Evolutionary conservation across 2,329 filamentous ascomycete species (phyloP), one percentile per base, ranked within the genome.

Genomic region (Plectosphaerella sp.): DNA sequence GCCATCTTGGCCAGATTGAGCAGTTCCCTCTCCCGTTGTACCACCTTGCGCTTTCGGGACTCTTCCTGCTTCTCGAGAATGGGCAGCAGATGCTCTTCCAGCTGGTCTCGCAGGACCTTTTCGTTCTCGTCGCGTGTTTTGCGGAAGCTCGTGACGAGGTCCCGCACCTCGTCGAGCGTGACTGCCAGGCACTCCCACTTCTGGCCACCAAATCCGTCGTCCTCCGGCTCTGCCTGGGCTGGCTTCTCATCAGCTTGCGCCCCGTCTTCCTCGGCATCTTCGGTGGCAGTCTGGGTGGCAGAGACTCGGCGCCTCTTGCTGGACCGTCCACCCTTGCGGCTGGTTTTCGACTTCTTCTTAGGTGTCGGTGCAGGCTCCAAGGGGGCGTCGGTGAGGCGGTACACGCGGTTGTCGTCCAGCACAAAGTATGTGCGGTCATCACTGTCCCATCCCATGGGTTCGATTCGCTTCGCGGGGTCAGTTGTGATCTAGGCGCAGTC

Each of bases 111-210:
- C 14, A 99, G 69, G 7, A 86, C 74, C 67, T 91, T 93, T 69
- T 97, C 93, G 61, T 97, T 93, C 5, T 84, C 78, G 65, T 97
- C 90, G 52, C 86, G 87, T 35, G 85, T 89, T 61, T 87, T 91
- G 45, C 82, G 80, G 37, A 97, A 83, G 0, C 79, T 81, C 6
- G 82, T 76, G 50, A 97, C 68, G 54, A 97, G 87, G 2, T 74
- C 69, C 49, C 82, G 82, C 57, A 96, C 89, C 49, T 99, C 90
- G 16, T 85, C 76, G 18, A 96, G 72, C 1, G 87, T 90, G 50
- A 96, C 81, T 39, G 91, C 94, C 42, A 99, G 64, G 63, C 92
- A 97, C 66, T 97, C 91, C 93, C 94, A 99, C 55, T 81, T 89
- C 71, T 87, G 88, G 7, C 84, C 87, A 16, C 86, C 88, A 16